These are phyloP conservation scores for Escovopsis weberi DNA, from an alignment of 2,329 filamentous ascomycete genomes.

Conservation along the genomic window DNA sequence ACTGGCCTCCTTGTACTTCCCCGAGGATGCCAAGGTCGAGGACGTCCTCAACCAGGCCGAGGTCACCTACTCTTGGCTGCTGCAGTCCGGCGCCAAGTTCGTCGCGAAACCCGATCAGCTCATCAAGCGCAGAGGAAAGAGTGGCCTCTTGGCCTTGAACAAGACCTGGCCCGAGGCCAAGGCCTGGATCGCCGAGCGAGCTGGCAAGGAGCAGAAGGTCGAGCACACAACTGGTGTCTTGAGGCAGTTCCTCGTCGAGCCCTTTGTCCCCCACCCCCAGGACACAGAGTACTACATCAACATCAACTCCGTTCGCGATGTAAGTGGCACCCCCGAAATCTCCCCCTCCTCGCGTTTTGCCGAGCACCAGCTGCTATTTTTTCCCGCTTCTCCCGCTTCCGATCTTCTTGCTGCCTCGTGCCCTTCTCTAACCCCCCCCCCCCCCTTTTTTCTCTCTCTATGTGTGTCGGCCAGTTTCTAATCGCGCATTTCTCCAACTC, in stretches of 20 bases:
- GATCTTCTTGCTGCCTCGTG: background rate
- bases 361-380: background rate
- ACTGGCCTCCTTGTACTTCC: constrained; percentile 85
- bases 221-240: constrained; percentile 82
- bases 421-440: background rate
- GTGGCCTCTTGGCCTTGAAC: constrained; percentile 88
- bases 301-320: constrained; percentile 99
- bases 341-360: constrained; percentile 1
- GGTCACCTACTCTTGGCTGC: constrained; percentile 91
- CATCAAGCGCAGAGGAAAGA: constrained; percentile 99
- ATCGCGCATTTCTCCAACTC: background rate
- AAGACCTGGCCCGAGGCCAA: constrained; percentile 92
- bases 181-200: constrained; percentile 85
- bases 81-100: constrained; percentile 72
- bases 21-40: constrained; percentile 70
- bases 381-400: background rate
- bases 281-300: constrained; percentile 99
- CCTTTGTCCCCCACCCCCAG: constrained; percentile 89
- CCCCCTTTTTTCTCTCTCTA: constrained; percentile 8
- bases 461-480: too few species aligned
- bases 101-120: constrained; percentile 99
- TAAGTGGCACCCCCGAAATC: constrained; percentile 41
- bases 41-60: constrained; percentile 90
- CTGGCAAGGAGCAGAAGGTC: constrained; percentile 83
- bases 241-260: constrained; percentile 94